A percentile compares a stretch with the other conserved stretches of the same genome.
Evolutionary conservation across 2,329 filamentous ascomycete species (phyloP).

Genomic region (Apiospora aurea): DNA sequence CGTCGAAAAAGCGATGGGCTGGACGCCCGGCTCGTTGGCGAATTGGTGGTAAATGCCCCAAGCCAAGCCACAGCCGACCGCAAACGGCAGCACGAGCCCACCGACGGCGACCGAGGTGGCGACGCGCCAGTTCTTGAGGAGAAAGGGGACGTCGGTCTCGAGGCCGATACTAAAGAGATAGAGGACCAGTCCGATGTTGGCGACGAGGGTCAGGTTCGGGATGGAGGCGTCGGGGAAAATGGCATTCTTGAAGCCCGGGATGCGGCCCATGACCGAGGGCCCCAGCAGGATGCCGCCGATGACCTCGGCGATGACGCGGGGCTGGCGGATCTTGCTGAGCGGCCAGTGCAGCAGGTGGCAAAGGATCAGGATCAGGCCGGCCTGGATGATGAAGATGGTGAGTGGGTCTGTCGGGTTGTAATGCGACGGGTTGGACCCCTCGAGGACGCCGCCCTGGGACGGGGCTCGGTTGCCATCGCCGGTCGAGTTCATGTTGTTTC

Average conservation of each 20-base stretch:
- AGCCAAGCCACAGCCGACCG: constrained; percentile 72
- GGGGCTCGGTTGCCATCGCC: constrained; percentile 41
- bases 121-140: constrained; percentile 74
- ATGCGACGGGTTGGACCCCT: constrained; percentile 71
- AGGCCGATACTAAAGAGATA: constrained; percentile 80
- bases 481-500: constrained; percentile 31
- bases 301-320: constrained; percentile 80
- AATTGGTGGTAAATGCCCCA: constrained; percentile 76
- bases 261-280: constrained; percentile 76
- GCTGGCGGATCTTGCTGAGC: constrained; percentile 74
- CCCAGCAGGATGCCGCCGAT: constrained; percentile 78
- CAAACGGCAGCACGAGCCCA: constrained; percentile 77
- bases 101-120: constrained; percentile 72
- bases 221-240: constrained; percentile 73
- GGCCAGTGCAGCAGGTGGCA: constrained; percentile 76
- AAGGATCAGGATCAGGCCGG: constrained; percentile 75
- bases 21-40: constrained; percentile 32
- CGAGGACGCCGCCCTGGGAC: constrained; percentile 70
- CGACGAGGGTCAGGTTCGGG: constrained; percentile 70
- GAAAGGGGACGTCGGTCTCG: constrained; percentile 74
- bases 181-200: constrained; percentile 75
- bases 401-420: constrained; percentile 78
- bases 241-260: constrained; percentile 70
- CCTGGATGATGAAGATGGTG: constrained; percentile 79
- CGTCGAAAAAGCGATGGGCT: constrained; percentile 44